These are phyloP conservation scores for Claviceps maximensis DNA, from an alignment of 2,329 filamentous ascomycete genomes.

Conservation along the genomic window DNA sequence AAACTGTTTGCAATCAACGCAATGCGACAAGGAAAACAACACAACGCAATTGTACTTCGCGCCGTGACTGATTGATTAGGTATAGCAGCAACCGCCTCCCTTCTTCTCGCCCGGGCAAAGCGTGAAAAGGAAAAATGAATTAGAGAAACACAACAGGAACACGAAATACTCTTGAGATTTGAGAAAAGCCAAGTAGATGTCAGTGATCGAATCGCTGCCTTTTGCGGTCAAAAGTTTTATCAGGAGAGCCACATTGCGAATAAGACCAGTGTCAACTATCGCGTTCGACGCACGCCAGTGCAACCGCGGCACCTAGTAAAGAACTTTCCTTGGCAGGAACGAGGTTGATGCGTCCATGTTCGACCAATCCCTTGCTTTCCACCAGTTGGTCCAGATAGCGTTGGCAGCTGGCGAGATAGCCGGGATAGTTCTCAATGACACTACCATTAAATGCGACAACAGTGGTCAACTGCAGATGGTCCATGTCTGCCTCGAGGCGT, in stretches of 20 bases:
- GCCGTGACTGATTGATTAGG: not conserved
- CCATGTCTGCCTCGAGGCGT: constrained; percentile 38
- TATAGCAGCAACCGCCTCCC: not conserved
- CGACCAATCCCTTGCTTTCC: constrained; percentile 18
- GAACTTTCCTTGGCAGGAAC: constrained; percentile 62
- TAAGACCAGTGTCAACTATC: not conserved
- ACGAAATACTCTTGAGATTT: not conserved
- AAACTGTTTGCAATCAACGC: constrained; percentile 2
- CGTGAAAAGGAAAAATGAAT: not conserved
- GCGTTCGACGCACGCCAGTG: constrained; percentile 34
- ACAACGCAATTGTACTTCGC: not conserved
- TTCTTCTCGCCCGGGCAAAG: not conserved
- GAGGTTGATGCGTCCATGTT: constrained; percentile 39
- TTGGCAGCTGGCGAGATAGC: constrained; percentile 51
- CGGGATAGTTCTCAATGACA: constrained; percentile 66
- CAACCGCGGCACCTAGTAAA: constrained; percentile 61
- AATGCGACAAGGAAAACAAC: not conserved
- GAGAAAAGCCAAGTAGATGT: not conserved
- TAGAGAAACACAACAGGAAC: not conserved
- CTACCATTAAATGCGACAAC: constrained; percentile 77
- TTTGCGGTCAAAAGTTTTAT: not conserved
- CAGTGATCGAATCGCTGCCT: not conserved
- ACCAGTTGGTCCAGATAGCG: constrained; percentile 48
- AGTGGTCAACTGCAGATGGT: constrained; percentile 33
- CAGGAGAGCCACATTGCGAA: not conserved